Evolutionary conservation across 306 rosid species (phyloP).

Genomic region (Ormosia semicastrata): DNA sequence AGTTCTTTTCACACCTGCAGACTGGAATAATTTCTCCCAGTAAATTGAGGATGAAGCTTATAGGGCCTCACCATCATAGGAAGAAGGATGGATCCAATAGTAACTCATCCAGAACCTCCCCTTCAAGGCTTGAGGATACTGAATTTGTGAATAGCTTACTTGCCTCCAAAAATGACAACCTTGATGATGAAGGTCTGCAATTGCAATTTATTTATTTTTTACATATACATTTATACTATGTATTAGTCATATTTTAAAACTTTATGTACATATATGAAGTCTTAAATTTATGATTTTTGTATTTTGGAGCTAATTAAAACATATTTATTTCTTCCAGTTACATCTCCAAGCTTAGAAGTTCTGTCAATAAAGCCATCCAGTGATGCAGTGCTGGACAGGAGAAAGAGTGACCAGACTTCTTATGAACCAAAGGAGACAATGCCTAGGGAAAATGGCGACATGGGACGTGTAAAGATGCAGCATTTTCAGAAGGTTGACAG

Average conservation of each 20-base stretch:
- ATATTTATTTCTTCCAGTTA: constrained; percentile 49
- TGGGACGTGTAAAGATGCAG: constrained; percentile 41
- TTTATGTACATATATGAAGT: too few relatives aligned
- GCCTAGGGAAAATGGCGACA: constrained; percentile 45
- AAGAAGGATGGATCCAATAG: constrained; percentile 87
- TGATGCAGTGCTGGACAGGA: constrained; percentile 26
- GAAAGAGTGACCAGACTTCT: constrained; percentile 31
- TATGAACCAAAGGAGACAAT: constrained; percentile 45
- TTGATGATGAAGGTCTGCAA: constrained; percentile 71
- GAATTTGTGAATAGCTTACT: constrained; percentile 77
- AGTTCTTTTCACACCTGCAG: constrained; percentile 42
- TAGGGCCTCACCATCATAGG: constrained; percentile 64
- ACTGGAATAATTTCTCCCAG: constrained; percentile 92
- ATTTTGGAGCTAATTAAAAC: constrained; percentile 24
- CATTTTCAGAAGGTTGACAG: constrained; percentile 48
- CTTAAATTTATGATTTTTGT: neutral
- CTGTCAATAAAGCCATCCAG: constrained; percentile 37
- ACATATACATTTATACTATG: neutral
- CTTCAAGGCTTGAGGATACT: constrained; percentile 70
- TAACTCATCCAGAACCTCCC: constrained; percentile 94
- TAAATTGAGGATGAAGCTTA: constrained; percentile 88
- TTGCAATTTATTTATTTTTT: neutral
- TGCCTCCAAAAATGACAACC: constrained; percentile 41
- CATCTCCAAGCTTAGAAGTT: constrained; percentile 59
- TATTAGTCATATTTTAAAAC: neutral